Conservation (phyloP, 805 yeast genomes). For the Ogataea trehaloabstinens region DNA sequence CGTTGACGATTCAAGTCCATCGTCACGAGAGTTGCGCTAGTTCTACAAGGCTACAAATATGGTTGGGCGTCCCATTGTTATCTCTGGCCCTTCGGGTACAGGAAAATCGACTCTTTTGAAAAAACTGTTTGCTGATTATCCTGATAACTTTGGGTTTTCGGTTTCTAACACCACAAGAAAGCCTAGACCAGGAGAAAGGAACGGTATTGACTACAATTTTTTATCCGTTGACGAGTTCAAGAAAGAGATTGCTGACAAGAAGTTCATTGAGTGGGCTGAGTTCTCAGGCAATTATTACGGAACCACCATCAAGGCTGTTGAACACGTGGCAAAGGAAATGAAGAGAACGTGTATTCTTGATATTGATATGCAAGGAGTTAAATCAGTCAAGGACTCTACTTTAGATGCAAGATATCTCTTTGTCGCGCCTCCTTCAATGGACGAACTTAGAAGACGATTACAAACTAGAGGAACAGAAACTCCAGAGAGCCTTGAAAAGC, state of each 20-base stretch:
- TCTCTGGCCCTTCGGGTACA: conserved; percentile 96
- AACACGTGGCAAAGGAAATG: conserved; percentile 56
- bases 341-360: conserved; percentile 87
- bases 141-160: conserved; percentile 88
- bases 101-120: conserved; percentile 95
- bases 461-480: conserved; percentile 95
- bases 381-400: conserved; percentile 78
- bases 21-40: no score
- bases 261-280: conserved; percentile 96
- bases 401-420: conserved; percentile 85
- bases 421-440: conserved; percentile 90
- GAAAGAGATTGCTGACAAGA: conserved; percentile 64
- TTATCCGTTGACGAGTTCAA: conserved; percentile 77
- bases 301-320: conserved; percentile 82
- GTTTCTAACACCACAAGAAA: conserved; percentile 89
- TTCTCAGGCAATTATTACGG: conserved; percentile 98
- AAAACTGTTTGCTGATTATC: conserved; percentile 85
- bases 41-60: no score
- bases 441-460: conserved; percentile 70
- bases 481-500: conserved; percentile 74
- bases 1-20: no score
- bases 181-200: conserved; percentile 88
- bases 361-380: conserved; percentile 99
- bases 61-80: conserved; percentile 77
- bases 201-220: conserved; percentile 90